Percentiles rank a stretch among this genome's conserved stretches.
Conservation (phyloP, 2,329 filamentous ascomycete genomes). For the Massarina eburnea region DNA sequence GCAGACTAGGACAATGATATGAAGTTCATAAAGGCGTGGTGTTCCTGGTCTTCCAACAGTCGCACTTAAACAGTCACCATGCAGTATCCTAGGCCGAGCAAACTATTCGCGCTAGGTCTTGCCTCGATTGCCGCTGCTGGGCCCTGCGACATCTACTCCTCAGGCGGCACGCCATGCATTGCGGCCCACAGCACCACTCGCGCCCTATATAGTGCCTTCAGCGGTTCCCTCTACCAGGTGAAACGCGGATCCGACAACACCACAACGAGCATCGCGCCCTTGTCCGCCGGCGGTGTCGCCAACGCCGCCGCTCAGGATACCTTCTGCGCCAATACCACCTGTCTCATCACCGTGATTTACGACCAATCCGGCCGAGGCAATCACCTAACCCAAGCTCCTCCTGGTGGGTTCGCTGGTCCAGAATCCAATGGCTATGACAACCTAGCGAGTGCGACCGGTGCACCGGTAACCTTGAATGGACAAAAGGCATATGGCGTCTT, state of each 20-base stretch:
- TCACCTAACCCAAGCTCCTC: slow-evolving; percentile 64
- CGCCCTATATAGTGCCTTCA: slow-evolving; percentile 59
- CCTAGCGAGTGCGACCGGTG: slow-evolving; percentile 60
- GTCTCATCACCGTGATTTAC: slow-evolving; percentile 65
- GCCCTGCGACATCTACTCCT: slow-evolving; percentile 64
- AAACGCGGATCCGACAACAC: slow-evolving; percentile 56
- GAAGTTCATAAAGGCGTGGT: neutral
- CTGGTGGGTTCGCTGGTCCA: slow-evolving; percentile 60
- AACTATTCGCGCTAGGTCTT: slow-evolving; percentile 13
- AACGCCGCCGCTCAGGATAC: slow-evolving; percentile 62
- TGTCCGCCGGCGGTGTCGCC: slow-evolving; percentile 63
- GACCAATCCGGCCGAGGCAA: slow-evolving; percentile 66
- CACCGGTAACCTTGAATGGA: slow-evolving; percentile 62
- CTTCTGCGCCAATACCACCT: slow-evolving; percentile 64
- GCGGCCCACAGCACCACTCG: slow-evolving; percentile 68
- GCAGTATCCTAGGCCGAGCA: neutral
- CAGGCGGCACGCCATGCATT: slow-evolving; percentile 62
- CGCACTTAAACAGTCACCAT: neutral
- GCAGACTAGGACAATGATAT: neutral
- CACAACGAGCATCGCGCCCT: slow-evolving; percentile 53
- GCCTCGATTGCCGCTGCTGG: slow-evolving; percentile 50
- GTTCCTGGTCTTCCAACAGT: neutral
- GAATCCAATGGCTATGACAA: slow-evolving; percentile 61
- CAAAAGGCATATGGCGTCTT: slow-evolving; percentile 67
- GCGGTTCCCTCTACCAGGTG: slow-evolving; percentile 61